phyloP scores from a whole-genome alignment of 306 rosid species.

The Quercus bicolor region DNA sequence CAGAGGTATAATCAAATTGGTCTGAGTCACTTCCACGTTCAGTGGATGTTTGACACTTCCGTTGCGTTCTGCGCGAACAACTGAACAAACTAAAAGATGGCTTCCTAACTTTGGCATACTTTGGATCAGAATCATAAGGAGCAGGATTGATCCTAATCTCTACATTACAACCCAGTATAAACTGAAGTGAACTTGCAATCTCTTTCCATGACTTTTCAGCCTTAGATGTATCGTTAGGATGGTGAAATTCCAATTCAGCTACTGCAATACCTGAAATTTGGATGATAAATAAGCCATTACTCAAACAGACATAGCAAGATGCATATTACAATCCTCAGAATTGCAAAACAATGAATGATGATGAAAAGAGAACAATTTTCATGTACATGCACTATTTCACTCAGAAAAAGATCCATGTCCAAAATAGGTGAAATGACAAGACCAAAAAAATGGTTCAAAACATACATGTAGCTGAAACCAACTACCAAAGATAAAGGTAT shows the following conservation, averaged over 20 bases:
- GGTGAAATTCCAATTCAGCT: slow-evolving; percentile 70
- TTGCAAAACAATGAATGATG: neutral
- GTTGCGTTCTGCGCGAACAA: slow-evolving; percentile 53
- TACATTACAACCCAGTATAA: slow-evolving; percentile 57
- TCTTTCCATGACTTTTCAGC: slow-evolving; percentile 82
- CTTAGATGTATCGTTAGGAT: slow-evolving; percentile 42
- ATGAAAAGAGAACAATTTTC: neutral
- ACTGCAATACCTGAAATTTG: slow-evolving; percentile 59
- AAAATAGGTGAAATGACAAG: neutral
- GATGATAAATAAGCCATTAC: slow-evolving; percentile 1
- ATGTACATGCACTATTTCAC: neutral
- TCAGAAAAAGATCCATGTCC: neutral
- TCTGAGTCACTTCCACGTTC: slow-evolving; percentile 49
- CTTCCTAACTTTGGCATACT: slow-evolving; percentile 41
- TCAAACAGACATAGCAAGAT: neutral
- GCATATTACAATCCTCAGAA: neutral
- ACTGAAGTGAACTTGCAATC: slow-evolving; percentile 66
- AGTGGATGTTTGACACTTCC: slow-evolving; percentile 35
- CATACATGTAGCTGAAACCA: neutral
- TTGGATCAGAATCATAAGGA: slow-evolving; percentile 39
- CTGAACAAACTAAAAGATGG: slow-evolving; percentile 52
- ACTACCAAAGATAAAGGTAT: neutral
- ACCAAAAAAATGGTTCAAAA: neutral
- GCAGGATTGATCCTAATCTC: slow-evolving; percentile 68
- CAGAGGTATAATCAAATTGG: slow-evolving; percentile 33